Base-by-base conservation (phyloP, 352 stramenopile species). In the Phytopythium delawarense region DNA sequence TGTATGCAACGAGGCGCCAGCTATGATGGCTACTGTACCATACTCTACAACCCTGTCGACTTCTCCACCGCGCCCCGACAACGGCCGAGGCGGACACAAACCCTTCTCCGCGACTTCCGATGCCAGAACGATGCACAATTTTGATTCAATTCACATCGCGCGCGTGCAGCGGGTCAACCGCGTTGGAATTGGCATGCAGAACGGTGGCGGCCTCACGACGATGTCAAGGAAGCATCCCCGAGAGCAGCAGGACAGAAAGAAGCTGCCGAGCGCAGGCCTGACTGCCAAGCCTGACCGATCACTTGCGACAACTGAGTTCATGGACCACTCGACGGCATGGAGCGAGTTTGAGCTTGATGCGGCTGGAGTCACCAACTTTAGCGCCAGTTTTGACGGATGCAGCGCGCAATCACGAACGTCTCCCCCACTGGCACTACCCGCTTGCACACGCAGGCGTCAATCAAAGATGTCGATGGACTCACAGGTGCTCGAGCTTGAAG, bases 401-500 rank as follows among this genome's bases (percentile, higher is more conserved):
- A 34, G 53, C 11, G 35, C 7, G 39, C 13, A 49, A 16, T 49
- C 35, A 21, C 53, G 53, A 59, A n/a, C 18, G 5, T 2, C 16
- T 32, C 8, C 35, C 32, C 34, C 35, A 15, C 0, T 18, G 13
- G 4, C 35, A 2, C 12, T 34, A 4, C 52, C 52, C 8, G n/a
- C 18, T 13, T 7, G 0, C 12, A 8, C 35, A 37, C 12, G 35
- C n/a, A 45, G 39, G 48, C 35, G 35, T 35, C 53, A 16, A 34
- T 34, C n/a, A 21, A 61, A 61, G 40, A 21, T 28, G 7, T 78
- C 69, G 30, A 79, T 73, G 37, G 77, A 81, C 18, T 72, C 73
- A 18, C 70, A 78, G 32, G 67, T 74, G 45, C 54, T 48, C 9
- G 70, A 84, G 51, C 50, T 86, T 20, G 64, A 84, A 25, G 64